These are phyloP conservation scores for Ceratobasidium theobromae DNA, from an alignment of 1,284 basidiomycete genomes.

Conservation along the genomic window DNA sequence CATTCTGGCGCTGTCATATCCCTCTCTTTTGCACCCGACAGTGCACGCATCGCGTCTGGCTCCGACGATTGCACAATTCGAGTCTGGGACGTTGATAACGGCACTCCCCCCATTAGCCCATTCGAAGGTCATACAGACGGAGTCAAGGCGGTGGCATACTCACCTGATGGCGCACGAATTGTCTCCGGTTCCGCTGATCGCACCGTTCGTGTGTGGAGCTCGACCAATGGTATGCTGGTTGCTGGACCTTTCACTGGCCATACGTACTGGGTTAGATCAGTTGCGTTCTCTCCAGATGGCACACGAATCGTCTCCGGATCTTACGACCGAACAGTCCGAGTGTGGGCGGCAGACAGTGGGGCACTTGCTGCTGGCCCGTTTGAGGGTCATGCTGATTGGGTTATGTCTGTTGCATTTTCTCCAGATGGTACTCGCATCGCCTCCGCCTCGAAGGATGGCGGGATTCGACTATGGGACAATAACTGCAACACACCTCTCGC, in stretches of 20 bases:
- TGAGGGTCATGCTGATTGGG: slow-evolving; percentile 2
- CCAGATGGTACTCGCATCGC: too few relatives aligned
- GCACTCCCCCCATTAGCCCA: not conserved
- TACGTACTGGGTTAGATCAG: not conserved
- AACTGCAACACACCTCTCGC: too few relatives aligned
- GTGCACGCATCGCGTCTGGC: slow-evolving; percentile 3
- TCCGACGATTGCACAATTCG: not conserved
- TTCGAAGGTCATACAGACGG: not conserved
- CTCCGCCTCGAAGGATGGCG: too few relatives aligned
- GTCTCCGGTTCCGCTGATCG: too few relatives aligned
- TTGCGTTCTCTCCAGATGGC: not conserved
- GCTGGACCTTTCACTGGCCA: too few relatives aligned
- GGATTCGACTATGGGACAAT: too few relatives aligned
- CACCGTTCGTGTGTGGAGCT: too few relatives aligned
- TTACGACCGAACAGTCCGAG: too few relatives aligned
- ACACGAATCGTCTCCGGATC: slow-evolving; percentile 41
- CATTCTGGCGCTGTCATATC: not conserved
- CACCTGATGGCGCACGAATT: too few relatives aligned
- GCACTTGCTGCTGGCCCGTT: not conserved
- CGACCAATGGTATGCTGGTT: too few relatives aligned
- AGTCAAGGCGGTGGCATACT: too few relatives aligned
- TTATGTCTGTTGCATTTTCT: not conserved
- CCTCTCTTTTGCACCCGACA: not conserved
- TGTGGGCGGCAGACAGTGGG: not conserved
- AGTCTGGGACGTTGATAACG: not conserved